A percentile compares a stretch with the other conserved stretches of the same genome.
Conservation (phyloP, 345 rosid species). For the Mercurialis annua region DNA sequence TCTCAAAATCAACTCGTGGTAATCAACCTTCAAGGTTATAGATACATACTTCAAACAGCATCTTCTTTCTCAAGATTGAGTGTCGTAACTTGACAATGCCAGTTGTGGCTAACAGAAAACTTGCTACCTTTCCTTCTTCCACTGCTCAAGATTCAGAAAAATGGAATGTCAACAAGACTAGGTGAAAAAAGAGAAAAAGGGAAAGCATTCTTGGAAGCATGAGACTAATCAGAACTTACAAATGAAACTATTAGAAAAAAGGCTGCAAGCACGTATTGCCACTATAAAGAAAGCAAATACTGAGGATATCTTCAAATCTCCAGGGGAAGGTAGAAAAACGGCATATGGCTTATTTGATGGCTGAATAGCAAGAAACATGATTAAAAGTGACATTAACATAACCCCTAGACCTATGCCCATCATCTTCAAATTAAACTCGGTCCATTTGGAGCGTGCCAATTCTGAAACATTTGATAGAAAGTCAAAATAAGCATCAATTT, state of each 20-base stretch:
- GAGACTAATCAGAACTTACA: conserved; percentile 52
- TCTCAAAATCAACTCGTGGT: not conserved
- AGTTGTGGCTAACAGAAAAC: conserved; percentile 81
- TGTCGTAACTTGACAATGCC: conserved; percentile 60
- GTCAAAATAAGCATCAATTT: conserved; percentile 50
- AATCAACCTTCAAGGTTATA: conserved; percentile 5
- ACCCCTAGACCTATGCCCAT: conserved; percentile 74
- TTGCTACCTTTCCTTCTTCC: conserved; percentile 96
- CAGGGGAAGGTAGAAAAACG: conserved; percentile 25
- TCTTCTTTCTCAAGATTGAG: conserved; percentile 51
- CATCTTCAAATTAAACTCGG: conserved; percentile 75
- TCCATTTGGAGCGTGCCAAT: conserved; percentile 93
- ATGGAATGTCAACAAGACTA: not conserved
- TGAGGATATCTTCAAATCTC: conserved; percentile 40
- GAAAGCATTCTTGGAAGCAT: conserved; percentile 9
- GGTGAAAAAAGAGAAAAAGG: conserved; percentile 17
- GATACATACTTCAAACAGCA: conserved; percentile 59
- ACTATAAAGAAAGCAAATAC: conserved; percentile 44
- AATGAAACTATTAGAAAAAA: conserved; percentile 87
- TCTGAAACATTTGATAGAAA: conserved; percentile 72
- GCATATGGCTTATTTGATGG: conserved; percentile 30
- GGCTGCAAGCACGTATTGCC: conserved; percentile 74
- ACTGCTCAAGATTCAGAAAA: conserved; percentile 41
- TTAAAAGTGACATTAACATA: conserved; percentile 52
- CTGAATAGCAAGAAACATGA: conserved; percentile 43